phyloP scores from a whole-genome alignment of 176 grass and related monocot species.

The Rhipidocladum racemiflorum region DNA sequence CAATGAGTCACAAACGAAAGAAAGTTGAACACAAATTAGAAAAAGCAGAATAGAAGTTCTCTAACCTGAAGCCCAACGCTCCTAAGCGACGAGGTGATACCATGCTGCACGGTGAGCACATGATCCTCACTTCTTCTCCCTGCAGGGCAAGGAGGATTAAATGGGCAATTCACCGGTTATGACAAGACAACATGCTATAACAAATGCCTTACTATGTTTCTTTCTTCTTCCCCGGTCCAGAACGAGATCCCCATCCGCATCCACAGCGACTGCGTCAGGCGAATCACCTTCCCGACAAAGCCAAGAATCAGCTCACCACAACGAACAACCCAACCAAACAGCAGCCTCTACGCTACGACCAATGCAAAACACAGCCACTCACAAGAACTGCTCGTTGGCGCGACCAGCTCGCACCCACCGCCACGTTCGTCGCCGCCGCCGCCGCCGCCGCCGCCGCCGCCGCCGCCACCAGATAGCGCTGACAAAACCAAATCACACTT shows the following conservation, averaged over 20 bases:
- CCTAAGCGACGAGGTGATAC: conserved; percentile 65
- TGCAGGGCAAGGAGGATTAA: conserved; percentile 21
- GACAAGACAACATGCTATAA: background rate
- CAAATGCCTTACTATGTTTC: conserved; percentile 2
- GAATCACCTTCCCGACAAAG: conserved; percentile 9
- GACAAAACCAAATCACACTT: background rate
- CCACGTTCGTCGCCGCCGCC: background rate
- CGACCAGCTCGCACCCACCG: background rate
- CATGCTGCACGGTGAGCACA: conserved; percentile 64
- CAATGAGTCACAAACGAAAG: background rate
- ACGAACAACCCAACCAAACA: background rate
- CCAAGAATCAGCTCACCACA: background rate
- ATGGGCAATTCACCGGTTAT: background rate
- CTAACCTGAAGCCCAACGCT: conserved; percentile 75
- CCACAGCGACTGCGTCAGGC: conserved; percentile 32
- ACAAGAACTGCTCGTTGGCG: background rate
- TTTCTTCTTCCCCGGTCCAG: conserved; percentile 46
- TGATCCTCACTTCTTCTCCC: conserved; percentile 35
- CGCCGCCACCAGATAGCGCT: background rate
- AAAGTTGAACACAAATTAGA: background rate
- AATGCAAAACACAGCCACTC: conserved; percentile 16
- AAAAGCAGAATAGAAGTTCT: background rate
- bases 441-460: background rate
- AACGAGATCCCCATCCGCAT: conserved; percentile 78
- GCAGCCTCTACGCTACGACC: background rate